Evolutionary conservation across 192 early-diverging fungal species (phyloP), one percentile per base, ranked within the genome.

Genomic region (Tieghemiomyces parasiticus): DNA sequence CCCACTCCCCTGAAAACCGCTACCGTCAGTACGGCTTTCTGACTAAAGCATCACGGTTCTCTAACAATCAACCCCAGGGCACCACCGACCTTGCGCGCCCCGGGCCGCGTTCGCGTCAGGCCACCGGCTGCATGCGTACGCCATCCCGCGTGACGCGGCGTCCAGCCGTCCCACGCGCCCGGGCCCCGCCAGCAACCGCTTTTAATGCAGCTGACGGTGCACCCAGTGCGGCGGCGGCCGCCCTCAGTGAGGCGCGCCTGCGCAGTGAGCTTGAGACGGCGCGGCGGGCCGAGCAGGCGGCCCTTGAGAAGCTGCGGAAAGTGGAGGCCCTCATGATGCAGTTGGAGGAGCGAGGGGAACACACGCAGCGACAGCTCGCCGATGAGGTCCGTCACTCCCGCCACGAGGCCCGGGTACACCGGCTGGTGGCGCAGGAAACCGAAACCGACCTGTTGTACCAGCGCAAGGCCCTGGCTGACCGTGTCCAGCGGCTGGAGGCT

Each of bases 21-120:
- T 56, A 56, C 54, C 9, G 31, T 20, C 54, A 31, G 3, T 56
- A 56, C 29, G 54, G 54, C 9, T 56, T 56, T 56, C 1, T 56
- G 13, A n/a, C 20, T 8, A 30, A 56, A 29, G 29, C 54, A 3
- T 14, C 29, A 14, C 54, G 54, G 54, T 56, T 56, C 32, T 16
- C 28, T 14, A 35, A 56, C 1, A 16, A 8, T 14, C 29, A 34
- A 35, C 50, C 46, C 19, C 20, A 47, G 25, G 50, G n/a, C 50
- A 2, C 25, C 50, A 14, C 50, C 22, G 2, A 26, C 22, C 25
- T 14, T 2, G 22, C 16, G 28, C 25, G 29, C 28, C 31, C 20
- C 54, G 19, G 19, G 32, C 4, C 13, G 13, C 4, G 20, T 4
- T 6, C 13, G 47, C 9, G 4, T 25, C 4, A 25, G 20, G 6